A percentile compares a stretch with the other conserved stretches of the same genome.
Conservation (phyloP, 1,139 yeast genomes). For the Geotrichum reessii region DNA sequence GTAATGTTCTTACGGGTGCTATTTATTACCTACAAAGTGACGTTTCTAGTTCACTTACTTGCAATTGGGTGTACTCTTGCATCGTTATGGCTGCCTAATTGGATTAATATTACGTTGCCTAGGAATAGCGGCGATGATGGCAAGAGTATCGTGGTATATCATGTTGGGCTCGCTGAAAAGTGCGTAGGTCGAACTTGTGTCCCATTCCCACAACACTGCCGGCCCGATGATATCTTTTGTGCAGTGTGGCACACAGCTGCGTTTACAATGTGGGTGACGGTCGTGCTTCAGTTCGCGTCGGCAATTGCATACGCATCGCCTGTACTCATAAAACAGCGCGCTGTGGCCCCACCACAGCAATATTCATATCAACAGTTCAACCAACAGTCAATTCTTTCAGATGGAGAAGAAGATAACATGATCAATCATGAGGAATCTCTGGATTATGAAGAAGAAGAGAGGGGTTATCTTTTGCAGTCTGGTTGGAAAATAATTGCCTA, state of each 20-base stretch:
- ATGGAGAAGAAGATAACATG: not conserved
- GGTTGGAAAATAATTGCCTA: conserved; percentile 15
- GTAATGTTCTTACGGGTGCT: conserved; percentile 13
- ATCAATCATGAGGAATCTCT: not conserved
- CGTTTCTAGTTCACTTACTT: conserved; percentile 10
- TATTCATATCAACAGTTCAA: not conserved
- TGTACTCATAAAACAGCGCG: not conserved
- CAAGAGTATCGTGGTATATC: not conserved
- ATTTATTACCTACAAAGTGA: conserved; percentile 8
- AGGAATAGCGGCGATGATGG: not conserved
- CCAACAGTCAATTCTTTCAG: not conserved
- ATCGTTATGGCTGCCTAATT: conserved; percentile 10
- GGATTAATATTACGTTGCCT: conserved; percentile 3
- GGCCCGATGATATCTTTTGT: conserved; percentile 20
- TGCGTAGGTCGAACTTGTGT: conserved; percentile 1
- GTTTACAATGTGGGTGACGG: conserved; percentile 25
- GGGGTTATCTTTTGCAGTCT: conserved; percentile 10
- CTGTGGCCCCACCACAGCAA: not conserved
- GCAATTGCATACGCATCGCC: conserved; percentile 19
- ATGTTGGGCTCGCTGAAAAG: conserved; percentile 9
- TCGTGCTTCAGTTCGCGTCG: conserved; percentile 25
- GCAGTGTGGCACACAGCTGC: conserved; percentile 25
- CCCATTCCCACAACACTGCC: conserved; percentile 7
- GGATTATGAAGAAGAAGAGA: not conserved
- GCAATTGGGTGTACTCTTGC: conserved; percentile 5